phyloP scores from a whole-genome alignment of 352 stramenopile species.

The Pythium biforme region DNA sequence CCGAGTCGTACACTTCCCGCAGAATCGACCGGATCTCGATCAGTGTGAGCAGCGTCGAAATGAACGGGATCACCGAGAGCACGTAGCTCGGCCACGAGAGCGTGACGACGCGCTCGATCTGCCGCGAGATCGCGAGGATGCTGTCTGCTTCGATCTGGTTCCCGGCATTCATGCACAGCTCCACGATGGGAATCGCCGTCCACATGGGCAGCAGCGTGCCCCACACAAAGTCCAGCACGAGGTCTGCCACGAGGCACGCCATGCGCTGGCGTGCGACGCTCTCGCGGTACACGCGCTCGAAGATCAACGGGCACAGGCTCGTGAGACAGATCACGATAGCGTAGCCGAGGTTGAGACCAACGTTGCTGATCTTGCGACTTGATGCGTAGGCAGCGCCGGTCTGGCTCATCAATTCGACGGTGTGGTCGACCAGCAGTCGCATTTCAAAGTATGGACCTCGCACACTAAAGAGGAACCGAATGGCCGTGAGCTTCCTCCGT shows the following conservation, averaged over 20 bases:
- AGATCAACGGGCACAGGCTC: not conserved
- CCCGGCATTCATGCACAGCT: not conserved
- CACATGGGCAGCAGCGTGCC: slow-evolving; percentile 22
- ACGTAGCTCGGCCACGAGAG: not conserved
- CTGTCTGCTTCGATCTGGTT: not conserved
- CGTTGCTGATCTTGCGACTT: slow-evolving; percentile 8
- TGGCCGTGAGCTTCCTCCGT: not conserved
- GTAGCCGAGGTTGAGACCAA: slow-evolving; percentile 11
- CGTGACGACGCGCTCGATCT: not conserved
- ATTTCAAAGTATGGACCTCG: not conserved
- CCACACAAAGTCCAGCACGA: slow-evolving; percentile 25
- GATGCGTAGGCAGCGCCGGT: slow-evolving; percentile 2
- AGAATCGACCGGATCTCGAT: not conserved
- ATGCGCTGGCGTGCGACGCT: not conserved
- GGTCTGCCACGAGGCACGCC: slow-evolving; percentile 9
- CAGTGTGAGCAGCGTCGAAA: not conserved
- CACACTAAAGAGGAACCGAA: not conserved
- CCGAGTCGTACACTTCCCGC: not conserved
- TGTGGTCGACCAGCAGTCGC: not conserved
- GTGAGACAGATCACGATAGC: slow-evolving; percentile 20
- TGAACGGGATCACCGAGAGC: slow-evolving; percentile 5
- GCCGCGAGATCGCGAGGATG: not conserved
- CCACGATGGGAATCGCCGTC: slow-evolving; percentile 22
- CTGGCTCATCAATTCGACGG: not conserved
- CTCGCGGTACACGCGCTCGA: not conserved